Evolutionary conservation across 2,329 filamentous ascomycete species (phyloP).

Genomic region (Colletotrichum lentis): DNA sequence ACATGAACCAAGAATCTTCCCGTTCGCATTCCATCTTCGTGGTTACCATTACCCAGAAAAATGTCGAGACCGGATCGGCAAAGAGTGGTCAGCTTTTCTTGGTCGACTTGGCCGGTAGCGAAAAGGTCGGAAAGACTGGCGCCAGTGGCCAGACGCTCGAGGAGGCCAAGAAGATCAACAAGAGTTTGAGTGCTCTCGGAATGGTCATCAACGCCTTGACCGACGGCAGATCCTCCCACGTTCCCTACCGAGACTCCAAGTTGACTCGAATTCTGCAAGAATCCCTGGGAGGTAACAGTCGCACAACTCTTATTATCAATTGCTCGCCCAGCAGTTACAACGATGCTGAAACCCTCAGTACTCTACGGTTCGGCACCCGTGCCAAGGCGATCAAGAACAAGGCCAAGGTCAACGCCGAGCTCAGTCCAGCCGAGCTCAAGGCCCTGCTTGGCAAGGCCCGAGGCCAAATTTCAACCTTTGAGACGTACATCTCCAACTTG

Average conservation of each 20-base stretch:
- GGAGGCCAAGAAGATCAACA: slow-evolving; percentile 99
- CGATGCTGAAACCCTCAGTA: slow-evolving; percentile 91
- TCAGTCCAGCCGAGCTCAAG: slow-evolving; percentile 96
- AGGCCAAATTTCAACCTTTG: slow-evolving; percentile 86
- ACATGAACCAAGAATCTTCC: slow-evolving; percentile 99
- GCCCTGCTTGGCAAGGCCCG: slow-evolving; percentile 91
- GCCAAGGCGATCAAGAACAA: slow-evolving; percentile 99
- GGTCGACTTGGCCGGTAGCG: slow-evolving; percentile 96
- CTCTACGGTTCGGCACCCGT: slow-evolving; percentile 91
- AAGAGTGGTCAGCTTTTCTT: slow-evolving; percentile 97
- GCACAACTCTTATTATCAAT: slow-evolving; percentile 98
- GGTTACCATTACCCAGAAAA: slow-evolving; percentile 96
- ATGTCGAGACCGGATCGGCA: slow-evolving; percentile 92
- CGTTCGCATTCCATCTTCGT: slow-evolving; percentile 98
- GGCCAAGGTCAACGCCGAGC: slow-evolving; percentile 98
- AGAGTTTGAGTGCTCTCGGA: slow-evolving; percentile 95
- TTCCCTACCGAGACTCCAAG: slow-evolving; percentile 98
- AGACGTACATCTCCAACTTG: slow-evolving; percentile 82
- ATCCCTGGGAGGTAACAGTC: slow-evolving; percentile 94
- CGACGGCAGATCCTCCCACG: slow-evolving; percentile 94
- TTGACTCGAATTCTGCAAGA: slow-evolving; percentile 97
- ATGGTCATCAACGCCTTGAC: slow-evolving; percentile 99
- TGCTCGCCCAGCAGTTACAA: slow-evolving; percentile 99
- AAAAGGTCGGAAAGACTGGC: slow-evolving; percentile 98
- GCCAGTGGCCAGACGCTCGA: slow-evolving; percentile 96